Evolutionary conservation across 768 basidiomycete genomes (phyloP), one percentile per base, ranked within the genome.

Genomic region (Suillus decipiens): DNA sequence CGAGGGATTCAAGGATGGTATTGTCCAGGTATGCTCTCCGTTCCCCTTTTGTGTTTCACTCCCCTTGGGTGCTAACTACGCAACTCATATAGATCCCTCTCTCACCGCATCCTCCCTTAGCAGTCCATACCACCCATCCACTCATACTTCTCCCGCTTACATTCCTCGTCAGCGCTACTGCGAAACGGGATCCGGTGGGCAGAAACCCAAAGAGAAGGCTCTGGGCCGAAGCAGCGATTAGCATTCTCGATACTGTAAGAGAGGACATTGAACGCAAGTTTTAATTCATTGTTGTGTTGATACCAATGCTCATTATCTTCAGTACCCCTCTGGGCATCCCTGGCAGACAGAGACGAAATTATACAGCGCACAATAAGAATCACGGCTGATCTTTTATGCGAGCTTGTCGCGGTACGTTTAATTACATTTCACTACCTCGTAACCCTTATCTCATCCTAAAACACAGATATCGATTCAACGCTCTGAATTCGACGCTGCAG

Each of bases 131-230:
- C 3, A 91, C 90, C 8, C 89, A 91, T 67, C 90, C 91, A 0
- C 83, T 87, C 5, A 73, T 88, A 2, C 67, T 92, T 0, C 88
- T 86, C 65, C 72, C 84, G 14, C 78, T 92, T 5, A 86, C 85
- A 0, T 92, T 88, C 71, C 82, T 92, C 5, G 76, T 91, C 45
- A 89, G 86, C 66, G 82, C 83, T 5, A 77, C 84, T 1, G 83
- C 88, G 0, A 90, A 91, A 68, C 84, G 89, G 15, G 90, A 93
- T 68, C 82, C 87, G 0, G 84, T 89, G 0, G 92, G 90, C 45
- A 80, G 89, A 31, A 88, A 85, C 60, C 91, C 92, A 4, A 90
- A 88, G 76, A 81, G 88, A 63, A 86, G 84, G 54, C 76, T 89
- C 0, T 93, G 92, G 75, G 86, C 89, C 0, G 72, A 73, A 7